These are phyloP conservation scores for Pseudocercospora fuligena DNA, from an alignment of 2,329 filamentous ascomycete genomes.

Conservation along the genomic window DNA sequence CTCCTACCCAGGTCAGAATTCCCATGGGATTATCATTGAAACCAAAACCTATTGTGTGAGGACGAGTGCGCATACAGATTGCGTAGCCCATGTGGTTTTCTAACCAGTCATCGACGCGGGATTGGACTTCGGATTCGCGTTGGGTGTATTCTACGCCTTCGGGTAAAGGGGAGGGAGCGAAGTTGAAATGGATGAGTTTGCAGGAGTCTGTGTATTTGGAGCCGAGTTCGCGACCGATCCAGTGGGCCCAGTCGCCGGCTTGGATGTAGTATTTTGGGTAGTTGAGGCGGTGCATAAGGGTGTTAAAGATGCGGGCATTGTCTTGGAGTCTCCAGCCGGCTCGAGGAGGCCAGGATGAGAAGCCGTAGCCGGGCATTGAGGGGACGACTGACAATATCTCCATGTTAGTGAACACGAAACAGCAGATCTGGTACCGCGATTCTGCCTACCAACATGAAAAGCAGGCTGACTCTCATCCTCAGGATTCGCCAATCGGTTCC, in stretches of 20 bases:
- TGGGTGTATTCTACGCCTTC: slow-evolving; percentile 38
- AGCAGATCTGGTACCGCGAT: no score
- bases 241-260: slow-evolving; percentile 50
- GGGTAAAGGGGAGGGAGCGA: slow-evolving; percentile 45
- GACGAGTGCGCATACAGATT: slow-evolving; percentile 41
- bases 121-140: slow-evolving; percentile 43
- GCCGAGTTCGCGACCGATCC: slow-evolving; percentile 47
- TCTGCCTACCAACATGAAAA: slow-evolving; percentile 53
- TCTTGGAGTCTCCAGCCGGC: slow-evolving; percentile 45
- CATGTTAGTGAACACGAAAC: no score
- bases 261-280: slow-evolving; percentile 47
- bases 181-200: slow-evolving; percentile 49
- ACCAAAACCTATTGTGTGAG: slow-evolving; percentile 50
- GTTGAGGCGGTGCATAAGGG: slow-evolving; percentile 47
- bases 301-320: slow-evolving; percentile 45
- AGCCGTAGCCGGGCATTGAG: slow-evolving; percentile 60
- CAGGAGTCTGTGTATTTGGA: slow-evolving; percentile 43
- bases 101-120: slow-evolving; percentile 43
- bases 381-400: slow-evolving; percentile 52
- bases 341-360: slow-evolving; percentile 45
- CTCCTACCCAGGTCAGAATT: slow-evolving; percentile 50
- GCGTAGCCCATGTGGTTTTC: slow-evolving; percentile 50
- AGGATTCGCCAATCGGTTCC: slow-evolving; percentile 41
- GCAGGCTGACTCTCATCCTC: slow-evolving; percentile 41
- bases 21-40: slow-evolving; percentile 52